Percentiles rank a stretch among this genome's conserved stretches.
Evolutionary conservation across 2,329 filamentous ascomycete genomes (phyloP).

Genomic region (Lachnellula subtilissima): DNA sequence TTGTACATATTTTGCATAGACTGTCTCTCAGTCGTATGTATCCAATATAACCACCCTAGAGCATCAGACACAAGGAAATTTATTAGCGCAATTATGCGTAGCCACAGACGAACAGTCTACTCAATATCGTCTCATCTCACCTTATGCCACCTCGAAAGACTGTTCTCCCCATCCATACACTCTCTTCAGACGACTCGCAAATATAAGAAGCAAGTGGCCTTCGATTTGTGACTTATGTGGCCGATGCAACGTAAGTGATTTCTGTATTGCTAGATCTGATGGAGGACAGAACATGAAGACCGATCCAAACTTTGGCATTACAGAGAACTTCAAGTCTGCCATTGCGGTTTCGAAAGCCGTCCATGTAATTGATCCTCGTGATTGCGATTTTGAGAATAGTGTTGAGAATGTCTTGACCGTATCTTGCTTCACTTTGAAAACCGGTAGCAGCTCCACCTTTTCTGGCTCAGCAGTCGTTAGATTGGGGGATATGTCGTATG

Average conservation of each 20-base stretch:
- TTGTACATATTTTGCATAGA: no score
- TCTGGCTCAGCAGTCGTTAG: not conserved
- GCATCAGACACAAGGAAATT: not conserved
- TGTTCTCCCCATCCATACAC: constrained; percentile 1
- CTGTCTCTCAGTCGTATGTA: no score
- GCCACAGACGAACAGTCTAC: no score
- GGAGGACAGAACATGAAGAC: constrained; percentile 17
- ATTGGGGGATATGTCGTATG: constrained; percentile 29
- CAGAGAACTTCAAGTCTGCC: constrained; percentile 38
- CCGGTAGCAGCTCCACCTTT: constrained; percentile 3
- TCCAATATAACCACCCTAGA: not conserved
- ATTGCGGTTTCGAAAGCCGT: constrained; percentile 38
- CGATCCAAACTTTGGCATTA: constrained; percentile 38
- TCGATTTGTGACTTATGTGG: constrained; percentile 3
- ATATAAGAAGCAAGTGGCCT: not conserved
- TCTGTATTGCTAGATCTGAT: not conserved
- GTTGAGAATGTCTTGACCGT: constrained; percentile 36
- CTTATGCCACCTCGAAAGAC: constrained; percentile 1
- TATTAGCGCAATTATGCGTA: no score
- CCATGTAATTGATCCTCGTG: constrained; percentile 13
- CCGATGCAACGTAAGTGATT: constrained; percentile 5
- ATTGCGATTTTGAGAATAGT: constrained; percentile 23
- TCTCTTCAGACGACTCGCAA: constrained; percentile 6
- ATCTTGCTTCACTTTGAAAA: constrained; percentile 36
- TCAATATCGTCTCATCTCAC: not conserved